Evolutionary conservation across 441 rosid species (phyloP).

Genomic region (Populus hybrid): DNA sequence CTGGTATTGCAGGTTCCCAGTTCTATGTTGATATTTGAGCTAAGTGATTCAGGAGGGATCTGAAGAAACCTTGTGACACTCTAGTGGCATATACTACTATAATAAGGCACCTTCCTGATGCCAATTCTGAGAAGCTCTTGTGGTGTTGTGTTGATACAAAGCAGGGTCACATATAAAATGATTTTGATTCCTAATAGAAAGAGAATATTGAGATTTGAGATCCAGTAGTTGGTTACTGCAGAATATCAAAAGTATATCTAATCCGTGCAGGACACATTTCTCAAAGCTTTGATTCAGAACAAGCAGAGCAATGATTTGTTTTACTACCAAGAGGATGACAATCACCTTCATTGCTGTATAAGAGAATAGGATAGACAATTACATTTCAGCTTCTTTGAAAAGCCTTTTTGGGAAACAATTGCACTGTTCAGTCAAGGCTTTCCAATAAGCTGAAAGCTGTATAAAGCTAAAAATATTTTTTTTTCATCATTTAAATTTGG

Average conservation of each 20-base stretch:
- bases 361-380: not conserved
- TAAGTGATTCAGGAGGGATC: not conserved
- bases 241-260: not conserved
- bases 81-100: not conserved
- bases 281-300: not conserved
- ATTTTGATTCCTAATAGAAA: not conserved
- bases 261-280: not conserved
- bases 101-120: not conserved
- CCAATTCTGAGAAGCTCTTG: not conserved
- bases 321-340: not conserved
- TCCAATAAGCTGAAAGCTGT: not conserved
- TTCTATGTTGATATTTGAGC: not conserved
- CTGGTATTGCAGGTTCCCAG: not conserved
- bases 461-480: not conserved
- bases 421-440: not conserved
- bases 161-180: not conserved
- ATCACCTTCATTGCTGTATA: not conserved
- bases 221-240: not conserved
- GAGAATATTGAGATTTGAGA: not conserved
- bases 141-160: not conserved
- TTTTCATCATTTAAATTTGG: not conserved
- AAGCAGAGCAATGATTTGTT: not conserved
- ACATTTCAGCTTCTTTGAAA: not conserved
- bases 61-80: not conserved
- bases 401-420: not conserved